Percentiles rank a stretch among this genome's conserved stretches.
Evolutionary conservation across 1,284 basidiomycete genomes (phyloP).

Genomic region (Agroathelia rolfsii): DNA sequence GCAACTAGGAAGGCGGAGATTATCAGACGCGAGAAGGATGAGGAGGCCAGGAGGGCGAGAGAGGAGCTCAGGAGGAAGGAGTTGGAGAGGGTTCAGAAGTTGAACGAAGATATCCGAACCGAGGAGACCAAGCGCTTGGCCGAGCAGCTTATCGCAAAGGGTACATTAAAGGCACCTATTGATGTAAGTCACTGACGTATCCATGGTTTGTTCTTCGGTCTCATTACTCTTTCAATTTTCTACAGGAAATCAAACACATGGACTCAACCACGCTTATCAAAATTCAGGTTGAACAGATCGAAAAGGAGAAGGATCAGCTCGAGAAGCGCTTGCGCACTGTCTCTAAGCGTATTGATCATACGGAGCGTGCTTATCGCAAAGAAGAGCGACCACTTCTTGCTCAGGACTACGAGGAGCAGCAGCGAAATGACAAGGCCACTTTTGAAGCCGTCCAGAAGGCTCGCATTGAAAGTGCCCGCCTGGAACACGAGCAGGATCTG

Average conservation of each 20-base stretch:
- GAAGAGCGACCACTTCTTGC: constrained; percentile 84
- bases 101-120: constrained; percentile 75
- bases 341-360: constrained; percentile 88
- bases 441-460: constrained; percentile 60
- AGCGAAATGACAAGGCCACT: constrained; percentile 62
- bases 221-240: no score
- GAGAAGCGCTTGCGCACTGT: constrained; percentile 78
- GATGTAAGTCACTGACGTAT: constrained; percentile 38
- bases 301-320: constrained; percentile 93
- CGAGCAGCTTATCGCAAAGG: constrained; percentile 76
- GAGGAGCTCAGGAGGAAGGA: constrained; percentile 71
- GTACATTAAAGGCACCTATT: constrained; percentile 80
- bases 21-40: constrained; percentile 62
- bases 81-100: constrained; percentile 68
- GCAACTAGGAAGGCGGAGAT: constrained; percentile 72
- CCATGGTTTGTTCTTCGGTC: constrained; percentile 3
- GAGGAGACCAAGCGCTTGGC: constrained; percentile 90
- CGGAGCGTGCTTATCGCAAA: constrained; percentile 93
- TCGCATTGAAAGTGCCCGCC: constrained; percentile 50
- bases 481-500: constrained; percentile 62
- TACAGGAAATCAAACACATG: constrained; percentile 72
- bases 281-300: constrained; percentile 89
- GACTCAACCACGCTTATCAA: constrained; percentile 86
- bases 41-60: constrained; percentile 53
- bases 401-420: constrained; percentile 85